Evolutionary conservation across 257 asterid genomes (phyloP).

Genomic region (Penstemon davidsonii): DNA sequence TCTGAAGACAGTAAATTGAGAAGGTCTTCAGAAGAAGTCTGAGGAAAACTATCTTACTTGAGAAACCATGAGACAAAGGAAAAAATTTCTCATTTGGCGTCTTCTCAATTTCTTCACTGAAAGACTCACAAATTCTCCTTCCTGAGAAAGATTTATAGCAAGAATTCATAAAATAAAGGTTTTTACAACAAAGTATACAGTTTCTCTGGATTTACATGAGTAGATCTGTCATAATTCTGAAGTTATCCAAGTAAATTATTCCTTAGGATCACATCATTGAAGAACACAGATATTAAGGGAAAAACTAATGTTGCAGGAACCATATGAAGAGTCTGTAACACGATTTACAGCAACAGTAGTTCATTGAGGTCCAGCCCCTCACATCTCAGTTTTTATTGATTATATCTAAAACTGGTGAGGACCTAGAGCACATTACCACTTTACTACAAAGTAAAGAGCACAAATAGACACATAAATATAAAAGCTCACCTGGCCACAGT

Average conservation of each 20-base stretch:
- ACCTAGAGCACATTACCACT: conserved; percentile 1
- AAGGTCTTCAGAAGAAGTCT: conserved; percentile 6
- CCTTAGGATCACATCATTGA: conserved; percentile 3
- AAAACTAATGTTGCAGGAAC: background rate
- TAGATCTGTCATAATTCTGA: conserved; percentile 9
- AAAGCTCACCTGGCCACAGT: conserved; percentile 81
- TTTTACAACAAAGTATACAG: background rate
- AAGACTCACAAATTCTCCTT: conserved; percentile 82
- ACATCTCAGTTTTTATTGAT: conserved; percentile 17
- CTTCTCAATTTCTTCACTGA: conserved; percentile 79
- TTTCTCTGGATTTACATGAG: conserved; percentile 11
- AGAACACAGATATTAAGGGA: background rate
- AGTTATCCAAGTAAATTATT: background rate
- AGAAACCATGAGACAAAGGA: conserved; percentile 93
- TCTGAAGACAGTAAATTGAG: conserved; percentile 5
- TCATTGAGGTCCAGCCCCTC: conserved; percentile 11
- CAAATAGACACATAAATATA: background rate
- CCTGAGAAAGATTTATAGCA: conserved; percentile 45
- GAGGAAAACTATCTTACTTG: conserved; percentile 55
- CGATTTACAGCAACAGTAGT: background rate
- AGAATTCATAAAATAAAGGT: conserved; percentile 8
- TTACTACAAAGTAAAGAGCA: conserved; percentile 11
- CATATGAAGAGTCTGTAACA: background rate
- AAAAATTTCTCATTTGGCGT: conserved; percentile 91
- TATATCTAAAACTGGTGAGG: background rate